Evolutionary conservation across 192 early-diverging fungal genomes (phyloP).

Genomic region (Umbelopsis sp.): DNA sequence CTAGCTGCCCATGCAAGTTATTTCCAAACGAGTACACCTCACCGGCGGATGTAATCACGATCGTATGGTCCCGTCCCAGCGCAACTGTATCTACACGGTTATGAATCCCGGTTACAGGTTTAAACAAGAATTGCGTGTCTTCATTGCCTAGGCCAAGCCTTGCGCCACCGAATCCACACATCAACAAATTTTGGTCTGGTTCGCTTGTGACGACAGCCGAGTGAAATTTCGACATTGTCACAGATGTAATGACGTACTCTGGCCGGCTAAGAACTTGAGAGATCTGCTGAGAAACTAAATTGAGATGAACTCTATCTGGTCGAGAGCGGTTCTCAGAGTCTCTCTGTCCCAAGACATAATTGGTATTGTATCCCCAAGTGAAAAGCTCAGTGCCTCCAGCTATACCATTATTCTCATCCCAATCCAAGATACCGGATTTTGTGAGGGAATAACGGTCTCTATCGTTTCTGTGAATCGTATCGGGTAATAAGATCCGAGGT

Average conservation of each 20-base stretch:
- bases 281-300: constrained; percentile 34
- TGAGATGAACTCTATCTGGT: constrained; percentile 64
- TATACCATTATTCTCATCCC: neutral
- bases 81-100: constrained; percentile 47
- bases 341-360: constrained; percentile 65
- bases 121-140: constrained; percentile 60
- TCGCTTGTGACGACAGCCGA: constrained; percentile 54
- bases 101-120: constrained; percentile 46
- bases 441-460: neutral
- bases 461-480: neutral
- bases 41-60: constrained; percentile 58
- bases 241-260: constrained; percentile 27
- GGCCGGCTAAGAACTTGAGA: constrained; percentile 25
- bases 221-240: constrained; percentile 74
- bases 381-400: constrained; percentile 50
- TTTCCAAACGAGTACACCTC: constrained; percentile 67
- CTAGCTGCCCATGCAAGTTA: constrained; percentile 69
- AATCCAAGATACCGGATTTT: neutral
- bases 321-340: constrained; percentile 64
- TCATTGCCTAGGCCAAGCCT: constrained; percentile 62
- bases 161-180: constrained; percentile 76
- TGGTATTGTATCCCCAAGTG: constrained; percentile 77
- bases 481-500: neutral
- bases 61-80: constrained; percentile 70
- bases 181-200: constrained; percentile 39